A percentile compares a stretch with the other conserved stretches of the same genome.
Evolutionary conservation across 257 asterid species (phyloP).

Genomic region (Forsythia viridissima): DNA sequence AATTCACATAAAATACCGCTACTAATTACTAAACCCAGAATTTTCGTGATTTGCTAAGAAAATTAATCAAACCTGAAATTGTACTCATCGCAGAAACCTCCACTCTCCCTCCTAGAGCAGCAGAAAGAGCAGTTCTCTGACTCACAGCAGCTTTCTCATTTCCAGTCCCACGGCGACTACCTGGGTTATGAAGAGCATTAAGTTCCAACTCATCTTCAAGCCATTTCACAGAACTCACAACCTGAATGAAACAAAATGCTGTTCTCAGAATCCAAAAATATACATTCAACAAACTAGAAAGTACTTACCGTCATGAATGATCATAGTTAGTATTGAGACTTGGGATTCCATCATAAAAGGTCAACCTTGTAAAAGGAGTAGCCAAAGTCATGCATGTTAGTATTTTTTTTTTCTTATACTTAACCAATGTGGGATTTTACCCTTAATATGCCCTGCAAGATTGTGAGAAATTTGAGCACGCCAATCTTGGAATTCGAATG

Average conservation of each 20-base stretch:
- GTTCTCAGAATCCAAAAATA: conserved; percentile 19
- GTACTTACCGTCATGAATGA: background rate
- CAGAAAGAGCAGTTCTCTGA: conserved; percentile 94
- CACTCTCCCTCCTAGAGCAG: conserved; percentile 95
- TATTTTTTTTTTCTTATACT: background rate
- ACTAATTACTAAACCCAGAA: background rate
- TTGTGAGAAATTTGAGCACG: no score
- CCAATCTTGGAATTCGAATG: no score
- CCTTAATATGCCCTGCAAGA: no score
- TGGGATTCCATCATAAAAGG: background rate
- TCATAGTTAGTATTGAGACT: background rate
- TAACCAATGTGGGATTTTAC: background rate
- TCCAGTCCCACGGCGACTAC: conserved; percentile 89
- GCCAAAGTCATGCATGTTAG: no score
- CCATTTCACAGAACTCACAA: conserved; percentile 99
- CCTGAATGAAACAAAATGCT: conserved; percentile 47
- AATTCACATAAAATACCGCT: background rate
- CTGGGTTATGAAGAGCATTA: conserved; percentile 97
- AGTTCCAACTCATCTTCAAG: conserved; percentile 99
- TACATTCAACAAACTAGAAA: background rate
- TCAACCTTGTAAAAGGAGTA: background rate
- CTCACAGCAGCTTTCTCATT: conserved; percentile 91
- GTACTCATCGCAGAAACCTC: conserved; percentile 88
- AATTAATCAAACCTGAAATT: conserved; percentile 66
- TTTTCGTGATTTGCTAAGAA: conserved; percentile 6